These are phyloP conservation scores for Crithidia brevicula DNA, from an alignment of 208 protist genomes.

Conservation along the genomic window DNA sequence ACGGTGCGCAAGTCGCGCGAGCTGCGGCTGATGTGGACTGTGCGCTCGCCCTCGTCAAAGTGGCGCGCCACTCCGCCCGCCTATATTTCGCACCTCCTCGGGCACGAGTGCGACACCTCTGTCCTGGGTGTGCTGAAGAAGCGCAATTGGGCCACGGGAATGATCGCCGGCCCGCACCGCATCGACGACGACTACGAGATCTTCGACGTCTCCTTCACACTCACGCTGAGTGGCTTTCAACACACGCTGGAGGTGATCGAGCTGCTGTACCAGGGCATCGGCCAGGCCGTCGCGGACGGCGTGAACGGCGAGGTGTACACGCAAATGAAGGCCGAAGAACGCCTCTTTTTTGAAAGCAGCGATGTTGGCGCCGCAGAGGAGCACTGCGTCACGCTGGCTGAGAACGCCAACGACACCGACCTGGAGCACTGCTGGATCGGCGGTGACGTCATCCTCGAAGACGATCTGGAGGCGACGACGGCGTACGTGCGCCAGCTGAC, in stretches of 20 bases:
- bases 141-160: slow-evolving; percentile 61
- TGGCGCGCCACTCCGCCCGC: slow-evolving; percentile 66
- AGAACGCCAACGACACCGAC: slow-evolving; percentile 44
- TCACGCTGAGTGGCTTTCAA: slow-evolving; percentile 65
- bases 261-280: slow-evolving; percentile 71
- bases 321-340: slow-evolving; percentile 63
- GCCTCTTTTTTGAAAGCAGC: slow-evolving; percentile 59
- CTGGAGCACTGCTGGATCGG: slow-evolving; percentile 60
- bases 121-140: slow-evolving; percentile 86
- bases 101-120: slow-evolving; percentile 93
- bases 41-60: slow-evolving; percentile 38
- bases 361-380: slow-evolving; percentile 36
- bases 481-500: slow-evolving; percentile 57
- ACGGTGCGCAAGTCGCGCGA: slow-evolving; percentile 60
- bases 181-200: slow-evolving; percentile 71
- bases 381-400: slow-evolving; percentile 55
- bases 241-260: slow-evolving; percentile 59
- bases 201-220: slow-evolving; percentile 44
- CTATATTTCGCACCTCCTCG: slow-evolving; percentile 91
- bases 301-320: slow-evolving; percentile 62
- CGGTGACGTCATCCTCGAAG: slow-evolving; percentile 48
- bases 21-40: slow-evolving; percentile 65
- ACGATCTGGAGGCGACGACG: slow-evolving; percentile 50
- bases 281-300: slow-evolving; percentile 37
- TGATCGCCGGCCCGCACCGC: slow-evolving; percentile 65